A percentile compares a stretch with the other conserved stretches of the same genome.
These are phyloP conservation scores for Solanum hybrid DNA, from an alignment of 305 asterid species.

Conservation along the genomic window DNA sequence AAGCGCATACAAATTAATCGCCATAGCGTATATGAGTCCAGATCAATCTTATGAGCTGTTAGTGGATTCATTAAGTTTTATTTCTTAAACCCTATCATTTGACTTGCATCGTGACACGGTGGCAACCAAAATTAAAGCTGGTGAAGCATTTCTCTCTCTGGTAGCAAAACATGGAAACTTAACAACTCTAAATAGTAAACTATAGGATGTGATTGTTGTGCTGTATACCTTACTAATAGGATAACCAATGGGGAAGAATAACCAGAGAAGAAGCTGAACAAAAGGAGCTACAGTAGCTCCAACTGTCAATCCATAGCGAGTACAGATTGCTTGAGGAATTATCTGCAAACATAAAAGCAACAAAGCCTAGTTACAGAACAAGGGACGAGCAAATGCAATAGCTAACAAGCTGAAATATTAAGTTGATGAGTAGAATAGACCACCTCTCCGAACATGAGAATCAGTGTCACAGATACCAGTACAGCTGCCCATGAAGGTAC, in stretches of 20 bases:
- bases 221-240: slow-evolving; percentile 92
- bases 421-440: slow-evolving; percentile 6
- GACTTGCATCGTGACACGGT: not conserved
- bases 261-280: slow-evolving; percentile 85
- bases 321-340: slow-evolving; percentile 96
- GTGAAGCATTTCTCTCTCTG: not conserved
- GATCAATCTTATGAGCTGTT: not conserved
- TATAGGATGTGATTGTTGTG: not conserved
- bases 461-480: slow-evolving; percentile 83
- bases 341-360: slow-evolving; percentile 37
- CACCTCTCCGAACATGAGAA: slow-evolving; percentile 97
- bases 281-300: slow-evolving; percentile 88
- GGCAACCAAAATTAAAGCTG: not conserved
- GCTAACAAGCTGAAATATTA: slow-evolving; percentile 2
- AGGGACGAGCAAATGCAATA: not conserved
- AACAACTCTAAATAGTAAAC: not conserved
- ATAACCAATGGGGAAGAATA: slow-evolving; percentile 79
- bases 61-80: not conserved
- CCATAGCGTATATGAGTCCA: not conserved
- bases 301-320: slow-evolving; percentile 86
- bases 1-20: not conserved
- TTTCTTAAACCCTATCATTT: not conserved
- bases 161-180: not conserved
- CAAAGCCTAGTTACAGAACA: slow-evolving; percentile 2
- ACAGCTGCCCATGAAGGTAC: slow-evolving; percentile 99